phyloP scores from a whole-genome alignment of 768 basidiomycete genomes.

The Solioccasus polychromus region DNA sequence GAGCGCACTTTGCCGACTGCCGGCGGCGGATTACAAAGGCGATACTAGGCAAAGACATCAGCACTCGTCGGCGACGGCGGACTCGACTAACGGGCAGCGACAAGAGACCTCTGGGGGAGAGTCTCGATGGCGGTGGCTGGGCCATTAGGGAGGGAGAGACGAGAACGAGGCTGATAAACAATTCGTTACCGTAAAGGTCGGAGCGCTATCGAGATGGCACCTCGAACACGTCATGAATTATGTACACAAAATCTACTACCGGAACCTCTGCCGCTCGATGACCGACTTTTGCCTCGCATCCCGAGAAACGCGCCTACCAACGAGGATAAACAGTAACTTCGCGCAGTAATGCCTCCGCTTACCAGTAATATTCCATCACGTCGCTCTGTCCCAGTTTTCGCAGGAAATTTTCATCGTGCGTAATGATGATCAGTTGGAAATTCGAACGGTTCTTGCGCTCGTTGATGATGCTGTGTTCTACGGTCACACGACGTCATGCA shows the following conservation, averaged over 20 bases:
- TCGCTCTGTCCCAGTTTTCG: slow-evolving; percentile 84
- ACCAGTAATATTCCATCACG: slow-evolving; percentile 97
- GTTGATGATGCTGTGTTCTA: slow-evolving; percentile 73
- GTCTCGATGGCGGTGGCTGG: slow-evolving; percentile 29
- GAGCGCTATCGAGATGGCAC: slow-evolving; percentile 13
- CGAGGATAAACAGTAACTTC: neutral
- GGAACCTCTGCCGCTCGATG: slow-evolving; percentile 67
- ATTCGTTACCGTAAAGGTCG: no score
- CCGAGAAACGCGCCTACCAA: slow-evolving; percentile 73
- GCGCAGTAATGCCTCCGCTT: neutral
- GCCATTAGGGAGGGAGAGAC: slow-evolving; percentile 15
- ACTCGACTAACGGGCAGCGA: slow-evolving; percentile 36
- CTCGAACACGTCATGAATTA: slow-evolving; percentile 11
- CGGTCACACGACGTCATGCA: neutral
- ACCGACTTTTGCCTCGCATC: slow-evolving; percentile 73
- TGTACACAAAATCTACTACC: slow-evolving; percentile 42
- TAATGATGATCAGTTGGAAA: slow-evolving; percentile 96
- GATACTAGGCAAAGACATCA: slow-evolving; percentile 26
- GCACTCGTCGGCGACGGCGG: neutral
- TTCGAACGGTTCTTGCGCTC: slow-evolving; percentile 86
- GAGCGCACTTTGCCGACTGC: slow-evolving; percentile 68
- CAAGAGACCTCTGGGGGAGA: slow-evolving; percentile 35
- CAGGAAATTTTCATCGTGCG: slow-evolving; percentile 95
- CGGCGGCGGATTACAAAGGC: slow-evolving; percentile 67
- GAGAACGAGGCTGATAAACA: neutral